These are phyloP conservation scores for Globisporangium polare DNA, from an alignment of 352 stramenopile genomes.

Conservation along the genomic window DNA sequence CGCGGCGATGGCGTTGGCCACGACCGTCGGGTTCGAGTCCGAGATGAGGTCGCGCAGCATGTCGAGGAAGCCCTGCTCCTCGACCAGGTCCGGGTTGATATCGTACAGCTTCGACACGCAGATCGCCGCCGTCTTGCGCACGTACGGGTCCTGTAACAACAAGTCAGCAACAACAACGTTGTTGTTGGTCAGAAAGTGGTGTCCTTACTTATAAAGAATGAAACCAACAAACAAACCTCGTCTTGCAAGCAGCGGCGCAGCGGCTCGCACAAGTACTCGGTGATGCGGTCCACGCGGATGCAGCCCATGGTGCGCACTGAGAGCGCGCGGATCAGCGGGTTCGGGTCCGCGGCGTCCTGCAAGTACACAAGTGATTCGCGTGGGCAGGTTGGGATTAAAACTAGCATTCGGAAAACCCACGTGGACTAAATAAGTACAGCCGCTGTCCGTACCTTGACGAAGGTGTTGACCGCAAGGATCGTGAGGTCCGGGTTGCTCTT, in stretches of 20 bases:
- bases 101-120: constrained; percentile 99
- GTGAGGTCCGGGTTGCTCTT: constrained; percentile 99
- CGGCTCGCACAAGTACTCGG: constrained; percentile 98
- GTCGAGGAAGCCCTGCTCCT: constrained; percentile 95
- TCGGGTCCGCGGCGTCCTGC: constrained; percentile 82
- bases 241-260: constrained; percentile 92
- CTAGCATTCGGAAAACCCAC: not conserved
- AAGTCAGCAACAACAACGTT: not conserved
- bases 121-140: constrained; percentile 98
- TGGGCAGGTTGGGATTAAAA: not conserved
- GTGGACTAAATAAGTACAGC: no score
- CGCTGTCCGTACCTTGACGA: constrained; percentile 76
- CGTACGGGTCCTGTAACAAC: constrained; percentile 91
- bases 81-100: constrained; percentile 96
- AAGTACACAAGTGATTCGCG: not conserved
- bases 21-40: constrained; percentile 97
- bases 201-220: not conserved
- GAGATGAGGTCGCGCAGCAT: constrained; percentile 98
- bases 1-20: constrained; percentile 98
- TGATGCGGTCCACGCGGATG: constrained; percentile 99
- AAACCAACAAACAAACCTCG: constrained; percentile 25
- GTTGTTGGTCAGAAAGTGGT: not conserved
- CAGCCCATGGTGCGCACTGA: constrained; percentile 99
- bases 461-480: constrained; percentile 99
- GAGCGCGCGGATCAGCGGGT: constrained; percentile 95